Evolutionary conservation across 495 filamentous ascomycete species (phyloP).

Genomic region (Apiosordaria backusii): DNA sequence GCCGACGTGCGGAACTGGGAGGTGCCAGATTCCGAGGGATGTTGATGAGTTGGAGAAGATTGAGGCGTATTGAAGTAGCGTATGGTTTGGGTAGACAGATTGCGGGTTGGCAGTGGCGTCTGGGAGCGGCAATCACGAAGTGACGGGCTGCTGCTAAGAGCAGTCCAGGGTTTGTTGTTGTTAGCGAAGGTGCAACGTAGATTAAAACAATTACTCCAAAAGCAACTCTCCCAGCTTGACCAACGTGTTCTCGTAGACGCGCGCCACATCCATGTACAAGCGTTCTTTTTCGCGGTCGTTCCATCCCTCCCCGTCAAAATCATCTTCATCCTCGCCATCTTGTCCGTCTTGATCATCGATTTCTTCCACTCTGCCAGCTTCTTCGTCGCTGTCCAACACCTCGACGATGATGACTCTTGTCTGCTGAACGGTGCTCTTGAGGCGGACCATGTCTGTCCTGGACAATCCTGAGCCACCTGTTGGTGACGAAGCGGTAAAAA

Average conservation of each 20-base stretch:
- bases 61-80: neutral
- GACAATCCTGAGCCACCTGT: constrained; percentile 54
- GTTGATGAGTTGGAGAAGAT: neutral
- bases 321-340: constrained; percentile 27
- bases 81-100: neutral
- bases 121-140: neutral
- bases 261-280: constrained; percentile 62
- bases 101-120: neutral
- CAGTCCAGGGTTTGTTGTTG: neutral
- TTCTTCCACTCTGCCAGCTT: constrained; percentile 33
- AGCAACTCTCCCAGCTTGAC: constrained; percentile 63
- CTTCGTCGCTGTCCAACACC: constrained; percentile 47
- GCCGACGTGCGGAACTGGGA: neutral
- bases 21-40: neutral
- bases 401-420: constrained; percentile 65
- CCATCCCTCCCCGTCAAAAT: constrained; percentile 13
- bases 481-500: constrained; percentile 28
- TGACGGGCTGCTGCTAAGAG: neutral
- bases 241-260: constrained; percentile 76
- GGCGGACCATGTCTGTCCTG: constrained; percentile 77
- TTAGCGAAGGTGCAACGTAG: neutral
- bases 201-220: neutral
- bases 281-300: constrained; percentile 40
- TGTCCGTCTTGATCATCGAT: constrained; percentile 35
- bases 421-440: constrained; percentile 70